Evolutionary conservation across 1,284 basidiomycete species (phyloP).

Genomic region (Abortiporus biennis): DNA sequence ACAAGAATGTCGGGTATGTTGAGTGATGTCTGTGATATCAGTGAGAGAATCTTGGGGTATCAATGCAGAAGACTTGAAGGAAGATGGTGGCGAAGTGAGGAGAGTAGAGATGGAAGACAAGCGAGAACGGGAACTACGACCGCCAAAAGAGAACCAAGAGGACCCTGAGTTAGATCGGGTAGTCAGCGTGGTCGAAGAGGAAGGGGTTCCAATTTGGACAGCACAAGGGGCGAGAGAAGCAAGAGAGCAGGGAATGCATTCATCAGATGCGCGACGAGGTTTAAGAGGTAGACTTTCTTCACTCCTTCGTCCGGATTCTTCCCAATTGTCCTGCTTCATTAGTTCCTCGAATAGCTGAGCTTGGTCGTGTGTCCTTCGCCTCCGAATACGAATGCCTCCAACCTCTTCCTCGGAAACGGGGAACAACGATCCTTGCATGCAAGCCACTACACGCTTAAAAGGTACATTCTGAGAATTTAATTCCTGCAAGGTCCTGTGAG

Average conservation of each 20-base stretch:
- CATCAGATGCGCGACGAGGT: no score
- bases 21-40: neutral
- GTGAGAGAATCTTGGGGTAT: neutral
- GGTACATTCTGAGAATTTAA: conserved; percentile 21
- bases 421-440: conserved; percentile 59
- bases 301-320: conserved; percentile 25
- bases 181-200: neutral
- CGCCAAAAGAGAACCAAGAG: conserved; percentile 1
- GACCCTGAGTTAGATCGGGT: conserved; percentile 7
- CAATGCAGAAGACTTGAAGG: conserved; percentile 6
- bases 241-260: neutral
- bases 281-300: no score
- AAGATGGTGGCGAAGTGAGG: conserved; percentile 19
- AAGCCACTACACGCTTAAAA: conserved; percentile 49
- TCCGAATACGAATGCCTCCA: conserved; percentile 5
- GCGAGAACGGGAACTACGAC: no score
- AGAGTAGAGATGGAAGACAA: conserved; percentile 17
- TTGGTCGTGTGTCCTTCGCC: conserved; percentile 24
- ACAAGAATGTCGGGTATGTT: neutral
- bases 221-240: neutral
- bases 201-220: neutral
- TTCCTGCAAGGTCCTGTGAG: conserved; percentile 16
- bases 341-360: conserved; percentile 42
- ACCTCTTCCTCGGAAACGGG: conserved; percentile 33
- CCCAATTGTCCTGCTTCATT: conserved; percentile 38